Percentiles rank a stretch among this genome's conserved stretches.
phyloP scores from a whole-genome alignment of 1,284 basidiomycete genomes.

The Heterobasidion occidentale region DNA sequence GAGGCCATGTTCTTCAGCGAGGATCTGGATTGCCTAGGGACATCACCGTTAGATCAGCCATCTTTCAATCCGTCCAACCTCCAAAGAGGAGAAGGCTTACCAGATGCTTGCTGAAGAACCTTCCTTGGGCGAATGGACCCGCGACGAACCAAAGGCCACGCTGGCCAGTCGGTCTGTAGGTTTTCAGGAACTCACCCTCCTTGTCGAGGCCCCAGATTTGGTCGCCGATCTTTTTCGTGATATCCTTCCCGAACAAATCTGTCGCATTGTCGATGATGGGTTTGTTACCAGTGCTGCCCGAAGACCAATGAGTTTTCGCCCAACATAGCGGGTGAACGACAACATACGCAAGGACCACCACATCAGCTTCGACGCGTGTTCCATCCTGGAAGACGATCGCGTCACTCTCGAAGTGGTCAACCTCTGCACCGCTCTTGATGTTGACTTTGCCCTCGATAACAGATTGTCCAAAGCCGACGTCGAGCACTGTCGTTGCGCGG shows the following conservation, averaged over 20 bases:
- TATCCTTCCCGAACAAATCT: neutral
- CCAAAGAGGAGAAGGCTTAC: neutral
- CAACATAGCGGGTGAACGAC: neutral
- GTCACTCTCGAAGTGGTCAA: neutral
- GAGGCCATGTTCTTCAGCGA: too few relatives aligned
- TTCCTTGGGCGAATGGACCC: neutral
- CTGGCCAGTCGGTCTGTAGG: neutral
- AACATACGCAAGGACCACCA: neutral
- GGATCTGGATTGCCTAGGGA: too few relatives aligned
- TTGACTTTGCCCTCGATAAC: neutral
- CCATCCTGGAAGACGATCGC: neutral
- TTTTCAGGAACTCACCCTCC: neutral
- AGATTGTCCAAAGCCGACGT: neutral
- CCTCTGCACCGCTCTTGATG: neutral
- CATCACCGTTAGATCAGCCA: too few relatives aligned
- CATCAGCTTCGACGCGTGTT: neutral
- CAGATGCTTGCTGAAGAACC: neutral
- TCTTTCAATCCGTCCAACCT: too few relatives aligned
- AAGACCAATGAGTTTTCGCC: neutral
- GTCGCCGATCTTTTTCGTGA: neutral
- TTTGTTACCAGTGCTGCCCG: neutral
- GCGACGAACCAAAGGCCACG: neutral
- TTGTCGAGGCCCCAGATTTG: neutral
- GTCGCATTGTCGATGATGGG: neutral
- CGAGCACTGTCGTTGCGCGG: neutral